These are phyloP conservation scores for Saccharomycopsis microspora DNA, from an alignment of 805 yeast genomes.

Conservation along the genomic window DNA sequence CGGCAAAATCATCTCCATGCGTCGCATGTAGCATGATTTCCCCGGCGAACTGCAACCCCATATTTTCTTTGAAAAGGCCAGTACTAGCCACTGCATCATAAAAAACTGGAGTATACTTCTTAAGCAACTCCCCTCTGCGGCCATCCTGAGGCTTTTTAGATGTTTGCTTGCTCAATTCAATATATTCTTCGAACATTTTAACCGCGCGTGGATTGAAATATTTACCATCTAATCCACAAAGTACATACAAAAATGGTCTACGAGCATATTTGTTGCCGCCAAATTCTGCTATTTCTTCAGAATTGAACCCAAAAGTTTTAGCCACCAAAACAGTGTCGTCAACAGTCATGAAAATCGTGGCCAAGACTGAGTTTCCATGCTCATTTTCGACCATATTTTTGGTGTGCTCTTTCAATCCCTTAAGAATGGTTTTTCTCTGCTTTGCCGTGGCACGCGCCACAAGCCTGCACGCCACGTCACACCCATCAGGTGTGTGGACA, in stretches of 20 bases:
- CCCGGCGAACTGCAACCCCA: conserved; percentile 75
- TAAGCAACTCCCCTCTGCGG: conserved; percentile 61
- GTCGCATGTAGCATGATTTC: conserved; percentile 57
- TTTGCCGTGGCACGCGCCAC: conserved; percentile 81
- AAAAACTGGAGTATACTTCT: conserved; percentile 54
- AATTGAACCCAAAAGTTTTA: conserved; percentile 57
- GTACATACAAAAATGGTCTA: conserved; percentile 76
- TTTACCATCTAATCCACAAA: conserved; percentile 69
- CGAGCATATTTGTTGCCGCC: conserved; percentile 68
- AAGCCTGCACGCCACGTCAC: conserved; percentile 77
- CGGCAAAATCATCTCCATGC: conserved; percentile 26
- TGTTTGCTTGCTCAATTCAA: conserved; percentile 47
- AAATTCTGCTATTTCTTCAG: conserved; percentile 38
- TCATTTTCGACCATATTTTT: conserved; percentile 70
- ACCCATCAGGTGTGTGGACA: conserved; percentile 91
- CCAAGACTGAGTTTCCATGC: conserved; percentile 73
- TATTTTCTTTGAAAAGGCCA: conserved; percentile 44
- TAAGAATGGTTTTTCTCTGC: conserved; percentile 75
- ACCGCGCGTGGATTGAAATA: conserved; percentile 67
- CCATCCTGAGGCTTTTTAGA: conserved; percentile 77
- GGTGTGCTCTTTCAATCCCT: conserved; percentile 65
- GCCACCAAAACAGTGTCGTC: conserved; percentile 84
- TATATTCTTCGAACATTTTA: conserved; percentile 48
- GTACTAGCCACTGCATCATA: conserved; percentile 40
- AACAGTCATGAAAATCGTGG: conserved; percentile 69